Base-by-base conservation (phyloP, 768 basidiomycete genomes). In the Infundibulicybe gibba region DNA sequence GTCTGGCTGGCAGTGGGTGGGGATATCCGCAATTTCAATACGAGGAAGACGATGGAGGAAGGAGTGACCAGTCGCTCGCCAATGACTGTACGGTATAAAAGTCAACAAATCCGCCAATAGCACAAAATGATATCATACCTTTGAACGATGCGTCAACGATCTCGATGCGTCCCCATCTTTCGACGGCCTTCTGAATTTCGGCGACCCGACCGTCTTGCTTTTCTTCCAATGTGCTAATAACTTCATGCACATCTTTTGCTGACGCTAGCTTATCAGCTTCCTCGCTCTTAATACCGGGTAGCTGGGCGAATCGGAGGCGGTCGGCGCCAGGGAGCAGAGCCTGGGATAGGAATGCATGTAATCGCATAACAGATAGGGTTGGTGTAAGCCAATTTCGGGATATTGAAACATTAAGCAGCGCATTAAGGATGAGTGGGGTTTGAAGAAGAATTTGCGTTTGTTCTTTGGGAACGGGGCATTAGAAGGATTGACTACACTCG, bases 301-400 rank as follows among this genome's bases (percentile, higher is more conserved):
- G 73, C 55, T 97, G 93, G 0, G 86, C 79, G 40, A 91, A 77
- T 15, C 58, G 67, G 10, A 70, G 58, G 11, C 61, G 61, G 15
- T 74, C 68, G 35, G 78, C 62, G 15, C 77, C 76, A 2, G 87
- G 87, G 3, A 80, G 67, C 15, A 94, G 68, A 0, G 91, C 97
- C 67, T 99, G 97, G 0, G 81, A 76, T 31, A 99, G 72, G 63
- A 83, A 82, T 3, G 89, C 80, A 54, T 94, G 87, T 20, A 99
- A 68, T 33, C 85, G 85, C 80, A 97, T 88, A 55, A 85, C 73
- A 25, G 79, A 70, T 32, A 94, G 69, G 0, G 90, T 84, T 1
- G 92, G 86, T 4, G 77, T 59, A 8, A 98, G 80, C 94, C 94
- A 99, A 59, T 83, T 92, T 53, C 93, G 90, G 0, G 94, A 78